phyloP scores from a whole-genome alignment of 2,329 filamentous ascomycete genomes.

The Nothopassalora personata region DNA sequence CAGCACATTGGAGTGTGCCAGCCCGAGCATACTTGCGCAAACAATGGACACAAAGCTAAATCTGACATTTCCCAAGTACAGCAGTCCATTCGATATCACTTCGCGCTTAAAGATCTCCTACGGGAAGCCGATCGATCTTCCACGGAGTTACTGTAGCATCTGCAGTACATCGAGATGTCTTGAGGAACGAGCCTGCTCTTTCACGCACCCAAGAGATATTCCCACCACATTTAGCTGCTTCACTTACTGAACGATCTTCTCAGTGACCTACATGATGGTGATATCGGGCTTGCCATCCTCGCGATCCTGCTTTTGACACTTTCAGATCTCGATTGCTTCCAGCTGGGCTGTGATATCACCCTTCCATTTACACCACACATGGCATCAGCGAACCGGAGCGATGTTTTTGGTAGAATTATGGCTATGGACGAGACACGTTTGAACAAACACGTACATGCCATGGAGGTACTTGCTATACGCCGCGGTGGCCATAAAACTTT shows the following conservation, averaged over 20 bases:
- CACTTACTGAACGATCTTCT: not conserved
- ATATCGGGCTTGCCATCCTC: not conserved
- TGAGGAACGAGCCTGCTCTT: not conserved
- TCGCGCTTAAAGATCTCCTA: not conserved
- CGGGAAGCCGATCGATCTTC: not conserved
- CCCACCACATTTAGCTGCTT: not conserved
- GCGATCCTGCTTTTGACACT: not conserved
- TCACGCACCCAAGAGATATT: not conserved
- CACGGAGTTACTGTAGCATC: not conserved
- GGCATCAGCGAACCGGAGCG: not conserved
- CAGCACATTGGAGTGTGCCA: not conserved
- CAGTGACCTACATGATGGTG: not conserved
- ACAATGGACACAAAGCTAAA: not conserved
- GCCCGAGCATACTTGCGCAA: not conserved
- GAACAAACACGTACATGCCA: not conserved
- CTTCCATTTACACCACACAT: not conserved
- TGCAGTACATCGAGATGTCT: not conserved
- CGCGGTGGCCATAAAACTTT: not conserved
- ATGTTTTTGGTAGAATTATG: not conserved
- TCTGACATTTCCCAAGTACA: not conserved
- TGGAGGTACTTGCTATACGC: not conserved
- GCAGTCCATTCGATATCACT: not conserved
- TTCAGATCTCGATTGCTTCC: not conserved
- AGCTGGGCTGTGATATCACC: not conserved
- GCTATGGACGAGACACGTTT: not conserved